Evolutionary conservation across 139 green algal species (phyloP), one percentile per base, ranked within the genome.

Genomic region (Chlorella sp.): DNA sequence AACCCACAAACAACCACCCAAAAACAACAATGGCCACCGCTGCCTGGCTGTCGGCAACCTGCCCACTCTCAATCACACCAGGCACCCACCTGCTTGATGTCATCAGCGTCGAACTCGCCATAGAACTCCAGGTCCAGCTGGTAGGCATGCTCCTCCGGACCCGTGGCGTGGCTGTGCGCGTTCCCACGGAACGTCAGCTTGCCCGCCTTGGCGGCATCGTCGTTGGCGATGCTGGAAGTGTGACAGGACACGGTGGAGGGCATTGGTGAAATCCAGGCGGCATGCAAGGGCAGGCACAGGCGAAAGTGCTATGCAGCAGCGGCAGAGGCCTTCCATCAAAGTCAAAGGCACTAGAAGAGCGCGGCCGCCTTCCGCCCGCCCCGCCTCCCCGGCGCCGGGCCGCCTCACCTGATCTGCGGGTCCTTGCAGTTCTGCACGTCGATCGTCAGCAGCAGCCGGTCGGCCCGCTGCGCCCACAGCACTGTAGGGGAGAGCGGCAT

Each of bases 391-490:
- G 78, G 71, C 71, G 5, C 5, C 78, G 61, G 39, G 78, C 22
- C 9, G 37, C 78, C 76, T 24, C 68, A 88, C 84, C 36, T 78
- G 30, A 89, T 79, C 83, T 83, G 81, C 60, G 82, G 82, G 21
- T 91, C 87, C n/a, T 91, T 86, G 85, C 91, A 93, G 36, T 96
- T 93, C 80, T 97, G 94, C 37, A 97, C 85, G 68, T 98, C 96
- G 64, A 98, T 95, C 18, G 96, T 97, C 16, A 98, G 30, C 69
- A 95, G 96, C 32, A 98, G 77, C 28, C 91, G 88, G 82, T 97
- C 95, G 34, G 91, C 94, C 9, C 95, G 91, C 89, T 98, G 96
- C 0, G 95, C 95, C 96, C 96, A 98, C 26, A 94, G 69, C 4
- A 97, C 92, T 3, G 92, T 94, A 11, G 96, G 95, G 22, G 39